These are phyloP conservation scores for Trichopus zeylanicus DNA, from an alignment of 116 monocot genomes.

Conservation along the genomic window DNA sequence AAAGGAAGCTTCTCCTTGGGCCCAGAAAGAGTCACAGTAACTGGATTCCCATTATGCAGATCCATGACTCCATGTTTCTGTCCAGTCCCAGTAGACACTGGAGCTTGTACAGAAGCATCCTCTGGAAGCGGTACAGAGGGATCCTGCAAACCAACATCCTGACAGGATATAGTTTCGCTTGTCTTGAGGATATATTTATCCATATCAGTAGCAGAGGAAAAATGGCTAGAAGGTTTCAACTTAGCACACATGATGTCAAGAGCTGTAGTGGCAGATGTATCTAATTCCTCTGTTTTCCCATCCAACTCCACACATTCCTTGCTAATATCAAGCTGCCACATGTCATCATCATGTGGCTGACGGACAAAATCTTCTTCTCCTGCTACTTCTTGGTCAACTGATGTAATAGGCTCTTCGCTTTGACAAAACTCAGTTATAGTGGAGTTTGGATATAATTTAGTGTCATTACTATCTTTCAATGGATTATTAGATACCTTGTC, in stretches of 20 bases:
- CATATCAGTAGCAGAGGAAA: conserved; percentile 10
- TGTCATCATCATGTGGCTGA: background rate
- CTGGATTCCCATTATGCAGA: background rate
- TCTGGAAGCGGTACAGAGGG: conserved; percentile 7
- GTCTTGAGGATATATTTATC: conserved; percentile 3
- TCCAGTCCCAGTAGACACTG: conserved; percentile 12
- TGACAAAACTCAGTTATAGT: background rate
- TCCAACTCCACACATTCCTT: conserved; percentile 1
- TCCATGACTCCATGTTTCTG: conserved; percentile 15
- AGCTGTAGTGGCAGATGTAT: background rate
- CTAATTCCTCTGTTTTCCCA: background rate
- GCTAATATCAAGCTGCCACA: background rate
- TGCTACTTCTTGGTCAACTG: background rate
- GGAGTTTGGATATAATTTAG: conserved; percentile 4
- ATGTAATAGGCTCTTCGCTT: background rate
- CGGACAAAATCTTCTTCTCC: background rate
- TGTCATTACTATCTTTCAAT: conserved; percentile 5
- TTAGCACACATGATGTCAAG: background rate
- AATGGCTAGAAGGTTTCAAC: conserved; percentile 1
- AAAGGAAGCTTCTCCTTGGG: conserved; percentile 26
- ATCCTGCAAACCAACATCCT: conserved; percentile 8
- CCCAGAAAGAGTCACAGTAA: conserved; percentile 7
- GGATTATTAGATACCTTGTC: conserved; percentile 7
- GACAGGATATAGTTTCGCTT: conserved; percentile 4
- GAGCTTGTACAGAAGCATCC: background rate